Percentiles rank a stretch among this genome's conserved stretches.
These are phyloP conservation scores for Berberis vulgaris DNA, from an alignment of 164 flowering plant species.

Conservation along the genomic window DNA sequence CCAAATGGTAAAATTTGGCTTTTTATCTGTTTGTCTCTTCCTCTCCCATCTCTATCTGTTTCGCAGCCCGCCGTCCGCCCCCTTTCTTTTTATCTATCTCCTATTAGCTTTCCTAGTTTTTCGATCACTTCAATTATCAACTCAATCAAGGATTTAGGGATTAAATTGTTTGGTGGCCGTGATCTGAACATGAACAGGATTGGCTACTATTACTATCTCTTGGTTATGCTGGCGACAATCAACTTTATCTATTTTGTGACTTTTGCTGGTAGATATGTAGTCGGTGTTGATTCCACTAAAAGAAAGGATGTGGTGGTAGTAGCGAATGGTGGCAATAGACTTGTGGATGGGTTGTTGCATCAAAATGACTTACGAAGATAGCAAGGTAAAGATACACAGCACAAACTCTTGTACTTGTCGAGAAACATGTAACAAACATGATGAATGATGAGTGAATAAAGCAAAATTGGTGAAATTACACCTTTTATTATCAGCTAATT, in stretches of 20 bases:
- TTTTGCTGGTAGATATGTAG: conserved; percentile 21
- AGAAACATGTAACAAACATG: too few relatives aligned
- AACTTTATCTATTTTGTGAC: conserved; percentile 29
- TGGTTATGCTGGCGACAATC: conserved; percentile 22
- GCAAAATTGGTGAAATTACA: too few relatives aligned
- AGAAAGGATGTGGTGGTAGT: not conserved
- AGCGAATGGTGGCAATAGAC: not conserved
- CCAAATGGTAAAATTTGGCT: too few relatives aligned
- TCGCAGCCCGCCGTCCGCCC: too few relatives aligned
- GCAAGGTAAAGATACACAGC: too few relatives aligned
- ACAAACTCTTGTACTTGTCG: too few relatives aligned
- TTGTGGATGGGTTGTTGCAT: not conserved
- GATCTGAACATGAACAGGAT: conserved; percentile 39
- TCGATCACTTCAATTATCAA: conserved; percentile 27
- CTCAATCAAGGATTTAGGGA: conserved; percentile 13
- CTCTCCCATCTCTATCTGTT: too few relatives aligned
- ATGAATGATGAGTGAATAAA: too few relatives aligned
- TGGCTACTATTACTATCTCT: conserved; percentile 27
- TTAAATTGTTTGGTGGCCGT: conserved; percentile 38
- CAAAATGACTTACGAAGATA: too few relatives aligned
- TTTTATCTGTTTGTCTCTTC: too few relatives aligned
- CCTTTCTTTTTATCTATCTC: conserved; percentile 27
- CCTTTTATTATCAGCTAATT: too few relatives aligned
- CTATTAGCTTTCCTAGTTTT: conserved; percentile 39
- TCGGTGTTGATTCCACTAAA: not conserved